Conservation (phyloP, 2,329 filamentous ascomycete genomes). For the Talaromyces albobiverticillius region DNA sequence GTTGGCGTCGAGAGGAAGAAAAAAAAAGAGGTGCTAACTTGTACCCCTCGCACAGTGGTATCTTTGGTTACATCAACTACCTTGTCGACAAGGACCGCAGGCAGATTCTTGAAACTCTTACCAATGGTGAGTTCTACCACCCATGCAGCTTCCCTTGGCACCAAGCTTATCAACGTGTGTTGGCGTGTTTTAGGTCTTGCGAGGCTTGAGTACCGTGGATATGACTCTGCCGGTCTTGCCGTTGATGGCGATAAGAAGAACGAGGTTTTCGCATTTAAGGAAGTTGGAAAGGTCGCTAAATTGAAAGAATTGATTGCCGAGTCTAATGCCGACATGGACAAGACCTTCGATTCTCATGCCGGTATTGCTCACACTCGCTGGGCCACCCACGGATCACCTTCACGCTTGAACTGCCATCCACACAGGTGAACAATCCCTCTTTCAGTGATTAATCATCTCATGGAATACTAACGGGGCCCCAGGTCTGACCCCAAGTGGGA, state of each 20-base stretch:
- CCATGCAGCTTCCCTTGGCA: not conserved
- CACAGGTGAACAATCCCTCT: slow-evolving; percentile 67
- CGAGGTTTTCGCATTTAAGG: slow-evolving; percentile 95
- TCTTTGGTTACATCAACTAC: slow-evolving; percentile 95
- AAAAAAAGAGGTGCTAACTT: slow-evolving; percentile 17
- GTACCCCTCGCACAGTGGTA: slow-evolving; percentile 27
- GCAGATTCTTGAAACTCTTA: slow-evolving; percentile 91
- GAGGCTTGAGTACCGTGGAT: slow-evolving; percentile 96
- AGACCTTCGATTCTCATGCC: slow-evolving; percentile 96
- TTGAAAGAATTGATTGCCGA: slow-evolving; percentile 89
- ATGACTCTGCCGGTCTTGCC: slow-evolving; percentile 94
- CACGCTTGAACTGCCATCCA: slow-evolving; percentile 94
- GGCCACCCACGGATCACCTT: slow-evolving; percentile 96
- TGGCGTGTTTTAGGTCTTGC: slow-evolving; percentile 65
- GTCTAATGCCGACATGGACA: slow-evolving; percentile 77
- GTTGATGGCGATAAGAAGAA: slow-evolving; percentile 99
- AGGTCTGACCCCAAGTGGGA: slow-evolving; percentile 95
- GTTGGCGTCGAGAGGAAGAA: not conserved
- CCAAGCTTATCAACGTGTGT: slow-evolving; percentile 16
- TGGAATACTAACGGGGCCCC: slow-evolving; percentile 17
- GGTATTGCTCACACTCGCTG: slow-evolving; percentile 98
- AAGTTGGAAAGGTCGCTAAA: slow-evolving; percentile 98
- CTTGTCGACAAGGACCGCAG: slow-evolving; percentile 97
- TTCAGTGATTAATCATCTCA: not conserved
- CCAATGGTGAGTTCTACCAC: slow-evolving; percentile 71